A percentile compares a stretch with the other conserved stretches of the same genome.
phyloP scores from a whole-genome alignment of 805 yeast species.

The Cyberlindnera mississippiensis region DNA sequence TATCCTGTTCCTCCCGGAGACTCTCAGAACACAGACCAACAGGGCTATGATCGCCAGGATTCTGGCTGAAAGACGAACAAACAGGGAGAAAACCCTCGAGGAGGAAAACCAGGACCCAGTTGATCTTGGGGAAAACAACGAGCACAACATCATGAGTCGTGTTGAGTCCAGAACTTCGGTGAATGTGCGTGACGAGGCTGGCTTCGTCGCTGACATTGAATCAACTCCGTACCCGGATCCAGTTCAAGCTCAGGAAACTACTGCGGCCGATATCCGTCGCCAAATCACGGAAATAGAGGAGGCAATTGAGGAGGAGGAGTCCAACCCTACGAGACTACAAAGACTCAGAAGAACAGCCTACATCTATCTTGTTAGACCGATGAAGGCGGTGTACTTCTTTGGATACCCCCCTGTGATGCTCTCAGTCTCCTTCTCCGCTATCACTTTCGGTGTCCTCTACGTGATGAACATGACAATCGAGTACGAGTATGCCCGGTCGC shows the following conservation, averaged over 20 bases:
- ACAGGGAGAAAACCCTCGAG: conserved; percentile 5
- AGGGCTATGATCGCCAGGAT: conserved; percentile 45
- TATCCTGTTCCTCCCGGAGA: conserved; percentile 67
- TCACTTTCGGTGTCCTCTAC: conserved; percentile 68
- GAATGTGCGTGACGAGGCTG: conserved; percentile 4
- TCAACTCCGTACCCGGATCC: conserved; percentile 5
- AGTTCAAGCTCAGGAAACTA: conserved; percentile 6
- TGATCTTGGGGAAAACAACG: neutral
- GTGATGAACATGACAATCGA: conserved; percentile 73
- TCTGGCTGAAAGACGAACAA: conserved; percentile 35
- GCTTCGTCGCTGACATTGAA: conserved; percentile 9
- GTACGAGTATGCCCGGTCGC: conserved; percentile 53
- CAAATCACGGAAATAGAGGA: conserved; percentile 26
- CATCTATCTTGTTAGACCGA: conserved; percentile 52
- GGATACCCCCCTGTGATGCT: conserved; percentile 71
- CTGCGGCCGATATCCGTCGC: conserved; percentile 23
- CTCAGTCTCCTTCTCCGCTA: conserved; percentile 61
- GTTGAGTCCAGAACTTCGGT: conserved; percentile 10
- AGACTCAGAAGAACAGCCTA: conserved; percentile 33
- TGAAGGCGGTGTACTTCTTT: conserved; percentile 56
- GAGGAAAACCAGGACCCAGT: conserved; percentile 3
- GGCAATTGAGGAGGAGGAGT: conserved; percentile 18
- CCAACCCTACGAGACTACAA: conserved; percentile 19
- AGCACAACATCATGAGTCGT: conserved; percentile 4
- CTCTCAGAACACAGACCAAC: conserved; percentile 55